phyloP scores from a whole-genome alignment of 495 filamentous ascomycete species.

The Acidiella bohemica region DNA sequence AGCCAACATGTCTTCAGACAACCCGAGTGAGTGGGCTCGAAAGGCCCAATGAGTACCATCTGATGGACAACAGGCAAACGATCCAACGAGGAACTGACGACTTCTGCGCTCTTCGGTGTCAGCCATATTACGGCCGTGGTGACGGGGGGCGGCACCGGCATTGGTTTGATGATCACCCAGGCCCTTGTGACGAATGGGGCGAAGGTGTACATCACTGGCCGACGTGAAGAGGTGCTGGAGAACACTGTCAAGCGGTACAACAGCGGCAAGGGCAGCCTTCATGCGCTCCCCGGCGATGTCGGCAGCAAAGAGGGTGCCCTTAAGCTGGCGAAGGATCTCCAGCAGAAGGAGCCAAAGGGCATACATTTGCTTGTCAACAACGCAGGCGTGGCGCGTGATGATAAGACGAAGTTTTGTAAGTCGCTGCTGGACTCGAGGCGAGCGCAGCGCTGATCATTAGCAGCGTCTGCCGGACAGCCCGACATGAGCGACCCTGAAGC shows the following conservation, averaged over 20 bases:
- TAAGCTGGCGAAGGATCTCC: slow-evolving; percentile 23
- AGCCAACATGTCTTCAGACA: slow-evolving; percentile 11
- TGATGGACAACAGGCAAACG: slow-evolving; percentile 18
- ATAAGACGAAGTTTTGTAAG: slow-evolving; percentile 23
- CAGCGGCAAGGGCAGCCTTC: slow-evolving; percentile 18
- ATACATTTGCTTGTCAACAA: slow-evolving; percentile 30
- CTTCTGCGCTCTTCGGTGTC: slow-evolving; percentile 28
- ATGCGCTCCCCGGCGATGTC: slow-evolving; percentile 23
- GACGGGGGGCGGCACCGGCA: slow-evolving; percentile 29
- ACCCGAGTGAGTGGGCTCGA: background rate
- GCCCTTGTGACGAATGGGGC: slow-evolving; percentile 68
- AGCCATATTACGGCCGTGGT: slow-evolving; percentile 26
- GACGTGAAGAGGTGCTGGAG: slow-evolving; percentile 24
- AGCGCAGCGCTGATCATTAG: background rate
- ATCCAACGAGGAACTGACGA: slow-evolving; percentile 21
- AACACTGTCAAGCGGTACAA: slow-evolving; percentile 22
- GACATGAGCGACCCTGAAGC: slow-evolving; percentile 24
- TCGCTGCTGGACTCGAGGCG: background rate
- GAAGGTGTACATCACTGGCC: slow-evolving; percentile 35
- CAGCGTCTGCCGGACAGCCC: slow-evolving; percentile 18
- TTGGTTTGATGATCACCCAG: slow-evolving; percentile 69
- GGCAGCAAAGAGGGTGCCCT: slow-evolving; percentile 23
- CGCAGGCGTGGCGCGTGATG: slow-evolving; percentile 28
- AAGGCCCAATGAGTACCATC: background rate
- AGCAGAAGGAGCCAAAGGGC: slow-evolving; percentile 24